Conservation (phyloP, 208 protist species). For the Wallacemonas collosoma region DNA sequence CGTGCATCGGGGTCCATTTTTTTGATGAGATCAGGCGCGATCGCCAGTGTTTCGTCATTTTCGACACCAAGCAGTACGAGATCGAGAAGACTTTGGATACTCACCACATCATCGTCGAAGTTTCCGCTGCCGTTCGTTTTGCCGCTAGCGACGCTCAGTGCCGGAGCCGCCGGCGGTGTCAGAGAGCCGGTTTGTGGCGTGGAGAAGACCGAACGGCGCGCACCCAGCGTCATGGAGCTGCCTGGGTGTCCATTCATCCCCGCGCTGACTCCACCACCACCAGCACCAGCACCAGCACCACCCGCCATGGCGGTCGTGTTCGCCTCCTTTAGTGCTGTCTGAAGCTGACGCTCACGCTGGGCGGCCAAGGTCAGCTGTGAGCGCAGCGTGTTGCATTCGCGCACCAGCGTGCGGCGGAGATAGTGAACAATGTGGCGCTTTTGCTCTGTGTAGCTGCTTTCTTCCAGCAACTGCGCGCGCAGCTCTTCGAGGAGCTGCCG, state of each 20-base stretch:
- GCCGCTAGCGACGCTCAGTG: not conserved
- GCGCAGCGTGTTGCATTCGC: constrained; percentile 81
- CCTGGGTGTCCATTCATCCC: not conserved
- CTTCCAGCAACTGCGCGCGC: constrained; percentile 50
- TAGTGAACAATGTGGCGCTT: constrained; percentile 74
- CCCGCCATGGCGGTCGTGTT: not conserved
- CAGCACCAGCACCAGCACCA: not conserved
- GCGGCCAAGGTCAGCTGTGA: constrained; percentile 65
- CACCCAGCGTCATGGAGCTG: not conserved
- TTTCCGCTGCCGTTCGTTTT: not conserved
- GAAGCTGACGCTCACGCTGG: constrained; percentile 43
- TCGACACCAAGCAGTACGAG: constrained; percentile 85
- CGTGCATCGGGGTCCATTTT: constrained; percentile 13
- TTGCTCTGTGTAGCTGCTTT: constrained; percentile 55
- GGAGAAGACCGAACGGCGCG: constrained; percentile 13
- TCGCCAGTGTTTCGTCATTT: constrained; percentile 59
- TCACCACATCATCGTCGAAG: constrained; percentile 39
- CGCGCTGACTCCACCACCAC: not conserved
- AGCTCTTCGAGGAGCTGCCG: constrained; percentile 35
- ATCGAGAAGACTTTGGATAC: constrained; percentile 84
- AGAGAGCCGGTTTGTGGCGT: not conserved
- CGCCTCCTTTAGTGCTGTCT: constrained; percentile 17
- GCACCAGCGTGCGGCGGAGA: constrained; percentile 79
- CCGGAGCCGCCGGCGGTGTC: constrained; percentile 4
- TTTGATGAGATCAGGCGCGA: constrained; percentile 29